A percentile compares a stretch with the other conserved stretches of the same genome.
These are phyloP conservation scores for Nicotiana rustica DNA, from an alignment of 305 asterid species.

Conservation along the genomic window DNA sequence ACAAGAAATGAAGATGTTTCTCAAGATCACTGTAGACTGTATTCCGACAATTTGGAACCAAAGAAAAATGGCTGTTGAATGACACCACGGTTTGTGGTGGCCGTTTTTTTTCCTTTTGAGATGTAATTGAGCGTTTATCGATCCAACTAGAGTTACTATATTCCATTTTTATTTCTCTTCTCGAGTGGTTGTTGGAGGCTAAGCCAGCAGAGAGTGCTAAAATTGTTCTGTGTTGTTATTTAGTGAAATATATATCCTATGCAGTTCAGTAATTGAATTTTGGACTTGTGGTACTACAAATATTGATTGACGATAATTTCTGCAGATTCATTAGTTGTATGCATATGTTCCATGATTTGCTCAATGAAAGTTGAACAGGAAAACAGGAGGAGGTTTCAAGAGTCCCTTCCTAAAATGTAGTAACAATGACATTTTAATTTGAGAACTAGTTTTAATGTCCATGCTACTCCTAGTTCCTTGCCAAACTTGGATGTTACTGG, in stretches of 20 bases:
- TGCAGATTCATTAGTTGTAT: not conserved
- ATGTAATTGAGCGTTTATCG: too few species aligned
- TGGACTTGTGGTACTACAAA: not conserved
- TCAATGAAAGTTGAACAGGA: not conserved
- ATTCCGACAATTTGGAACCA: not conserved
- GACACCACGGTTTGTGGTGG: not conserved
- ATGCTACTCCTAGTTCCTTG: too few species aligned
- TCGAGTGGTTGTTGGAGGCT: not conserved
- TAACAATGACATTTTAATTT: not conserved
- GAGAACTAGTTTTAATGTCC: too few species aligned
- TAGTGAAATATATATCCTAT: too few species aligned
- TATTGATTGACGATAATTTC: not conserved
- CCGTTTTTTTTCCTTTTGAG: too few species aligned
- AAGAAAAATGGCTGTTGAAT: not conserved
- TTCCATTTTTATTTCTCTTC: too few species aligned
- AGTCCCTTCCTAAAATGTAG: not conserved
- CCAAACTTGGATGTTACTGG: too few species aligned
- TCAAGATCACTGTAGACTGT: not conserved
- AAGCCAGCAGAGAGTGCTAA: not conserved
- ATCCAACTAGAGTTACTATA: too few species aligned
- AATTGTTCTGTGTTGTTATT: too few species aligned
- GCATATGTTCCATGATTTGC: not conserved
- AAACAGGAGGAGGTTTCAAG: not conserved
- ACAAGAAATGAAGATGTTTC: constrained; percentile 11
- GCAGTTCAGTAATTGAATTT: not conserved